A percentile compares a stretch with the other conserved stretches of the same genome.
These are phyloP conservation scores for Xylaria sp. DNA, from an alignment of 2,329 filamentous ascomycete genomes.

Conservation along the genomic window DNA sequence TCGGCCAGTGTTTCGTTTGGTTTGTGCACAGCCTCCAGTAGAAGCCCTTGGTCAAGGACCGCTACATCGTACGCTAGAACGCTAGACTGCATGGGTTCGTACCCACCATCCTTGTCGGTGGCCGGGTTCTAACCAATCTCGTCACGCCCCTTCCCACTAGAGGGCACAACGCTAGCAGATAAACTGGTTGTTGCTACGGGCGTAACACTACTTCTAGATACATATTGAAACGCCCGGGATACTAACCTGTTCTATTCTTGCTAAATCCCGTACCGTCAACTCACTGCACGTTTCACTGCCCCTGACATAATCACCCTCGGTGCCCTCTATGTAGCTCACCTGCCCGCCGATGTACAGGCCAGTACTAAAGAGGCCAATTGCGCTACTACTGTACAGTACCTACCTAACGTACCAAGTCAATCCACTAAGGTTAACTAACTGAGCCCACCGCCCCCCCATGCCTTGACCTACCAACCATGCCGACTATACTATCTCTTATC, in stretches of 20 bases:
- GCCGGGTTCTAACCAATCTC: conserved; percentile 16
- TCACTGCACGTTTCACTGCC: neutral
- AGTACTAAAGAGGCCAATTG: neutral
- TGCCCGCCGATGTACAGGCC: neutral
- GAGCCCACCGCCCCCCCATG: neutral
- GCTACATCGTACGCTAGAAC: too few relatives aligned
- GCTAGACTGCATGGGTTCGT: neutral
- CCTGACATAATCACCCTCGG: neutral
- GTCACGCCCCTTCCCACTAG: conserved; percentile 4
- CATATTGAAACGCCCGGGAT: neutral
- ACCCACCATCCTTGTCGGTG: neutral
- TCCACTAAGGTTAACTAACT: neutral
- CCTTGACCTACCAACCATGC: neutral
- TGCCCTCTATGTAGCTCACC: neutral
- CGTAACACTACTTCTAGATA: neutral
- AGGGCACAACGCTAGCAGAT: conserved; percentile 6
- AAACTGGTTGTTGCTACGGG: neutral
- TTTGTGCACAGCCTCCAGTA: conserved; percentile 29
- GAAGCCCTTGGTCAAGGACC: conserved; percentile 6
- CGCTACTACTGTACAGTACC: conserved; percentile 1
- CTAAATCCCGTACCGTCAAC: neutral
- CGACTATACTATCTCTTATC: neutral
- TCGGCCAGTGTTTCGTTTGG: conserved; percentile 25
- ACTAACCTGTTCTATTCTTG: neutral
- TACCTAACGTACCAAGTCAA: neutral